These are phyloP conservation scores for Blastocrithidia nonstop DNA, from an alignment of 208 protist species.

Conservation along the genomic window DNA sequence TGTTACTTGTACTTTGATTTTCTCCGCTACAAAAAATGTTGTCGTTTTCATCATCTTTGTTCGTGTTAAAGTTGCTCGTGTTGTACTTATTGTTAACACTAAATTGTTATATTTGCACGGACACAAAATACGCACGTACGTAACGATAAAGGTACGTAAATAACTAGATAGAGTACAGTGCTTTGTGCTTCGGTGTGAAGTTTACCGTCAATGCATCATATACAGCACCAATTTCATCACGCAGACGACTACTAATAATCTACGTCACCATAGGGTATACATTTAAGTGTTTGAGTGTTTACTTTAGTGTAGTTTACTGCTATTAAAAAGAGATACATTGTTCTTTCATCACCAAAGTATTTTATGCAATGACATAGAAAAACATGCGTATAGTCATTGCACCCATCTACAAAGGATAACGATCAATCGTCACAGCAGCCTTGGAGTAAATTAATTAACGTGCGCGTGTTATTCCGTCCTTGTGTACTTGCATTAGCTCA, in stretches of 20 bases:
- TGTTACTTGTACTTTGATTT: no score
- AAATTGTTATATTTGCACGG: no score
- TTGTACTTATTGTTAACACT: no score
- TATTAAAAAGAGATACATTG: slow-evolving; percentile 8
- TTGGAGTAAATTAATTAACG: slow-evolving; percentile 22
- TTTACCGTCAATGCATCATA: slow-evolving; percentile 30
- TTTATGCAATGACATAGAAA: slow-evolving; percentile 41
- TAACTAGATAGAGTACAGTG: slow-evolving; percentile 29
- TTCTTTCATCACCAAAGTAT: slow-evolving; percentile 24
- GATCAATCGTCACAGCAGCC: slow-evolving; percentile 12
- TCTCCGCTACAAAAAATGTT: no score
- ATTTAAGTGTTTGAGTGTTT: slow-evolving; percentile 11
- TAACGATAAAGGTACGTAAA: no score
- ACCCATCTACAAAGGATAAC: slow-evolving; percentile 35
- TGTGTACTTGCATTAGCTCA: slow-evolving; percentile 20
- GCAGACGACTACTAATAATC: slow-evolving; percentile 1
- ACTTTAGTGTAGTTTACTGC: slow-evolving; percentile 4
- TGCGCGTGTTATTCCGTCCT: slow-evolving; percentile 14
- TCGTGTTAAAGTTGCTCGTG: no score
- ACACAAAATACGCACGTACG: no score
- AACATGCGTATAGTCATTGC: slow-evolving; percentile 56
- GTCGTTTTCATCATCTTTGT: no score
- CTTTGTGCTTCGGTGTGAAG: slow-evolving; percentile 32
- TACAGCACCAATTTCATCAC: slow-evolving; percentile 5
- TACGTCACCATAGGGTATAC: slow-evolving; percentile 15